Base-by-base conservation (phyloP, 345 rosid genomes). In the Kernera saxatilis region DNA sequence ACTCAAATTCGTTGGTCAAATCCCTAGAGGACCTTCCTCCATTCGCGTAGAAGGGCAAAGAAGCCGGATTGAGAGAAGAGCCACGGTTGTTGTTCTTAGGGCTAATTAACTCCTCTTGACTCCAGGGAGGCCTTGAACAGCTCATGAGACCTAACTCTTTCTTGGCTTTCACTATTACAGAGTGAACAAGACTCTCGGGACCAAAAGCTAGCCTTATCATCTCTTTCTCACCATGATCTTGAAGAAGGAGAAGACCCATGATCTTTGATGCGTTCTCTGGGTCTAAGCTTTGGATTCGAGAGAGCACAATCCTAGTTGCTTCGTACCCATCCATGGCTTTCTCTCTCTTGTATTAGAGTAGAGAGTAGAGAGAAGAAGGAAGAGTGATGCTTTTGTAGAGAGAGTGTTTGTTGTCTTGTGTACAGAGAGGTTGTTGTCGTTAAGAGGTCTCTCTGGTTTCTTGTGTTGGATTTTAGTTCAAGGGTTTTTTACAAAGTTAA, bases 141-240 rank as follows among this genome's bases (percentile, higher is more conserved):
- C 69, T 67, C 60, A 75, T 25, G 23, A 85, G 83, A 67, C 87
- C 90, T 8, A 93, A 75, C 64, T 93, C 98, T 39, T 88, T 88
- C 39, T 84, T 84, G 19, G 88, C 90, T 46, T 82, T 88, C 50
- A 84, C 70, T 46, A 87, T 80, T 12, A 93, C 80, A 1, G 98
- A 87, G 79, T 85, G 93, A 41, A 90, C 83, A 66, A 87, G 82
- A 57, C 91, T 68, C 74, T 90, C 95, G 0, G 98, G 93, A 9
- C 97, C 97, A 78, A 88, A 87, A 77, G 97, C 98, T 39, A 92
- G 81, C 61, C 98, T 80, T 71, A 92, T 90, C 96, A 90, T 90
- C 78, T 90, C 98, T 57, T 92, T 90, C 54, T 92, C 98, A n/a
- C 97, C 93, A 29, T 88, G 93, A 64, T 92, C 98, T 76, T 92